Percentiles rank a stretch among this genome's conserved stretches.
Evolutionary conservation across 2,329 filamentous ascomycete species (phyloP).

Genomic region (Arthrocladium fulminans): DNA sequence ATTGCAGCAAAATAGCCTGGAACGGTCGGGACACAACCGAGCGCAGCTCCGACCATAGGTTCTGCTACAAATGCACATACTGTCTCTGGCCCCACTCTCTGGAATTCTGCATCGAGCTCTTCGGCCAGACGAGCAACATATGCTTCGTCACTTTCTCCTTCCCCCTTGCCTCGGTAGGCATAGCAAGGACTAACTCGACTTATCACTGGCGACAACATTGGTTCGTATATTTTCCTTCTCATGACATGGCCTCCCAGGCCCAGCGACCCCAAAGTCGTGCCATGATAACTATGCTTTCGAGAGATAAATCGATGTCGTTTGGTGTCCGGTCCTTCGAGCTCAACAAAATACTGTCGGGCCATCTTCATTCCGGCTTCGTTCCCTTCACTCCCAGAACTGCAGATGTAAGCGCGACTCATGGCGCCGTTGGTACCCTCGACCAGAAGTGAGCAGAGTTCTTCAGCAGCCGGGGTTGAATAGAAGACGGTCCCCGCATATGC

Average conservation of each 20-base stretch:
- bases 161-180: constrained; percentile 29
- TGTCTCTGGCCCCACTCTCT: constrained; percentile 37
- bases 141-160: constrained; percentile 31
- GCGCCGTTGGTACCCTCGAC: constrained; percentile 43
- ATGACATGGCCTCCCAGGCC: constrained; percentile 32
- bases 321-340: constrained; percentile 32
- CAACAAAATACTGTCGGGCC: constrained; percentile 41
- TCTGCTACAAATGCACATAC: constrained; percentile 45
- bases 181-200: constrained; percentile 26
- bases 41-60: constrained; percentile 41
- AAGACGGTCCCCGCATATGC: constrained; percentile 52
- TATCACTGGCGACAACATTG: constrained; percentile 19
- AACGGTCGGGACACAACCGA: constrained; percentile 45
- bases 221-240: constrained; percentile 28
- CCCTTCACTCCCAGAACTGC: constrained; percentile 47
- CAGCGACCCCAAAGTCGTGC: constrained; percentile 42
- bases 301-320: constrained; percentile 36
- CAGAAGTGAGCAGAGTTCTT: constrained; percentile 45
- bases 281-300: constrained; percentile 41
- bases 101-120: constrained; percentile 43
- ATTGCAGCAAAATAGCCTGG: constrained; percentile 49
- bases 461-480: constrained; percentile 47
- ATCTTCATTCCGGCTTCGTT: constrained; percentile 43
- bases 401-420: constrained; percentile 48
- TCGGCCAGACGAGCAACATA: constrained; percentile 35